Evolutionary conservation across 106 monocot species (phyloP).

Genomic region (Agapanthus africanus): DNA sequence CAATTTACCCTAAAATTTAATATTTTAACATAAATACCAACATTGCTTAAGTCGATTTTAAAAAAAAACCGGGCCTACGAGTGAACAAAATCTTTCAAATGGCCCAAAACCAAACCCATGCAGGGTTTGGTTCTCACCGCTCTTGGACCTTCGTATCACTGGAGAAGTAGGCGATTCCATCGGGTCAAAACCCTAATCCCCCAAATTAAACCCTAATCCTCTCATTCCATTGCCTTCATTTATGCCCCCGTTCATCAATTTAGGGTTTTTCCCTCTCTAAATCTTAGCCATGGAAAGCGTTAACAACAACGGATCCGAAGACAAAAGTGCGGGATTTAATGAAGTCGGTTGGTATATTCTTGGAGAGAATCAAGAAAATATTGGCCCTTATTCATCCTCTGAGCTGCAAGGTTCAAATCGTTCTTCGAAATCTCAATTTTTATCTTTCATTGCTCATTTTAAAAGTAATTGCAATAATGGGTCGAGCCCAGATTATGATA

Average conservation of each 20-base stretch:
- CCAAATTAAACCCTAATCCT: neutral
- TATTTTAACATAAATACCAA: too few relatives aligned
- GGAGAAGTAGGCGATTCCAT: too few relatives aligned
- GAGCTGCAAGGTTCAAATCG: slow-evolving; percentile 58
- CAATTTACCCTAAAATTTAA: too few relatives aligned
- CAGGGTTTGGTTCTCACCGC: too few relatives aligned
- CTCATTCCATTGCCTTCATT: neutral
- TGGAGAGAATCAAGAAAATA: slow-evolving; percentile 55
- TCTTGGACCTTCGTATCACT: too few relatives aligned
- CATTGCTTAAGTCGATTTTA: too few relatives aligned
- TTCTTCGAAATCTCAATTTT: neutral
- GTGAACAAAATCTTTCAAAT: too few relatives aligned
- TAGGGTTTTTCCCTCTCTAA: slow-evolving; percentile 3
- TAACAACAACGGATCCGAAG: neutral
- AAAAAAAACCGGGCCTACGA: too few relatives aligned
- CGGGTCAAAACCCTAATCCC: too few relatives aligned
- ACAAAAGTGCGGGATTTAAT: neutral
- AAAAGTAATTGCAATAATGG: neutral
- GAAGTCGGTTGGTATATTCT: slow-evolving; percentile 81
- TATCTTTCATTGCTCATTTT: neutral
- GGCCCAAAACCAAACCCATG: too few relatives aligned
- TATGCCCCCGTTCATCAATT: neutral
- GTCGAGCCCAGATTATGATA: neutral
- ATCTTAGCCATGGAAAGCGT: slow-evolving; percentile 23
- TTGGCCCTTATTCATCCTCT: slow-evolving; percentile 67